Conservation (phyloP, 345 rosid species). For the Citrus mangshanensis region DNA sequence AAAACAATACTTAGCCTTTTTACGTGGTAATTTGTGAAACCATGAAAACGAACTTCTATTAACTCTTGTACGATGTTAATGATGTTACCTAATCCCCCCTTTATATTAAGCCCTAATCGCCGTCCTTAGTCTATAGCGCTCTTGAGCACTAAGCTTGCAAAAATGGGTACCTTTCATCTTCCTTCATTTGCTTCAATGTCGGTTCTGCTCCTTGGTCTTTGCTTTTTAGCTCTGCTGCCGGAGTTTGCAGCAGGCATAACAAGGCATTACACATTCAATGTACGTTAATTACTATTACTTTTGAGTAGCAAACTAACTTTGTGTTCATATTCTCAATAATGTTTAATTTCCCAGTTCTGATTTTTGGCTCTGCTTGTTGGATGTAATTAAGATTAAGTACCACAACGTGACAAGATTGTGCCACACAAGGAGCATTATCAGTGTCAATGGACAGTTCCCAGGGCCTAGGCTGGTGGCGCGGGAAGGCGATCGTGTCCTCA, state of each 20-base stretch:
- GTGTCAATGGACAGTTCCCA: conserved; percentile 48
- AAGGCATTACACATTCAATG: conserved; percentile 61
- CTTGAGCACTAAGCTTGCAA: neutral
- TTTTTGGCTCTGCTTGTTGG: neutral
- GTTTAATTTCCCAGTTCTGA: neutral
- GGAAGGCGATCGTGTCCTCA: conserved; percentile 53
- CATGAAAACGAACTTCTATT: neutral
- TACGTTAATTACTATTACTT: conserved; percentile 8
- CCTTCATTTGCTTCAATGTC: conserved; percentile 8
- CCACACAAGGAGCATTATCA: conserved; percentile 44
- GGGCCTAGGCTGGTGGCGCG: conserved; percentile 58
- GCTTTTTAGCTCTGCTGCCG: conserved; percentile 18
- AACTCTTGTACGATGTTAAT: neutral
- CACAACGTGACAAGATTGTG: conserved; percentile 52
- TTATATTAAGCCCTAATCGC: conserved; percentile 17
- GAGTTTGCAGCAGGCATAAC: conserved; percentile 32
- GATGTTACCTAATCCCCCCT: conserved; percentile 30
- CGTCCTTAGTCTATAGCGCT: neutral
- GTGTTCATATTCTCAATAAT: neutral
- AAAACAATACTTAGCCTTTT: conserved; percentile 7
- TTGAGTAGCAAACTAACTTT: neutral
- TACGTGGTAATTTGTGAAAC: neutral
- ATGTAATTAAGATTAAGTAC: conserved; percentile 24
- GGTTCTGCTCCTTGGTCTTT: conserved; percentile 13
- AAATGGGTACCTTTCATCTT: conserved; percentile 22